These are phyloP conservation scores for Russula foetens DNA, from an alignment of 768 basidiomycete species.

Conservation along the genomic window DNA sequence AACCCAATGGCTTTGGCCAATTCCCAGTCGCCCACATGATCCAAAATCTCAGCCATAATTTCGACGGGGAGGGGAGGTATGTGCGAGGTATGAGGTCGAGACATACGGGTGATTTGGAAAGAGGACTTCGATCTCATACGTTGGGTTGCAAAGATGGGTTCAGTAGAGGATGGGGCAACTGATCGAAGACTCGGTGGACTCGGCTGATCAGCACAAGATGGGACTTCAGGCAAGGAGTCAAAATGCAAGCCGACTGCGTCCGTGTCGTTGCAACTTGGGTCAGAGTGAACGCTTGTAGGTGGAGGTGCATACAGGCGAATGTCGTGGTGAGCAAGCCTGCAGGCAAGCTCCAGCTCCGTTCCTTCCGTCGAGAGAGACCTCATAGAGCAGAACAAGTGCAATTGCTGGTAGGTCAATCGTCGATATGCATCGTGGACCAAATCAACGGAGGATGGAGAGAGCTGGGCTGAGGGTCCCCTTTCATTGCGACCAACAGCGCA, in stretches of 20 bases:
- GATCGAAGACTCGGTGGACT: neutral
- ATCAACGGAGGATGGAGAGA: conserved; percentile 21
- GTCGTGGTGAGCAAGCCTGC: conserved; percentile 68
- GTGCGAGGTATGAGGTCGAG: neutral
- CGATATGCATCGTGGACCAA: conserved; percentile 63
- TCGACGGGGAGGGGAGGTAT: conserved; percentile 64
- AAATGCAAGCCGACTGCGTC: neutral
- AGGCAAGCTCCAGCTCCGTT: conserved; percentile 54
- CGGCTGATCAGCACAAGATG: neutral
- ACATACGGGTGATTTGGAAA: conserved; percentile 21
- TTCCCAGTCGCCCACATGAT: conserved; percentile 79
- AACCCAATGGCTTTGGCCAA: conserved; percentile 69
- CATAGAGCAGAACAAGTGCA: conserved; percentile 67
- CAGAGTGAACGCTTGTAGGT: conserved; percentile 22
- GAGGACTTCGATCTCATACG: neutral
- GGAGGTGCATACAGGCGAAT: conserved; percentile 63
- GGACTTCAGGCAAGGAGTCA: neutral
- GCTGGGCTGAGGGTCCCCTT: neutral
- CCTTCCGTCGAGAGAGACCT: conserved; percentile 63
- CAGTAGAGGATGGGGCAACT: neutral
- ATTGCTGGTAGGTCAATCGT: conserved; percentile 56
- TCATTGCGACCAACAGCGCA: neutral
- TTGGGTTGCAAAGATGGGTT: neutral
- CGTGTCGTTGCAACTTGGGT: conserved; percentile 2
- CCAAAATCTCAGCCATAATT: conserved; percentile 67